These are phyloP conservation scores for Rhododendron henanense DNA, from an alignment of 148 eudicot genomes.

Conservation along the genomic window DNA sequence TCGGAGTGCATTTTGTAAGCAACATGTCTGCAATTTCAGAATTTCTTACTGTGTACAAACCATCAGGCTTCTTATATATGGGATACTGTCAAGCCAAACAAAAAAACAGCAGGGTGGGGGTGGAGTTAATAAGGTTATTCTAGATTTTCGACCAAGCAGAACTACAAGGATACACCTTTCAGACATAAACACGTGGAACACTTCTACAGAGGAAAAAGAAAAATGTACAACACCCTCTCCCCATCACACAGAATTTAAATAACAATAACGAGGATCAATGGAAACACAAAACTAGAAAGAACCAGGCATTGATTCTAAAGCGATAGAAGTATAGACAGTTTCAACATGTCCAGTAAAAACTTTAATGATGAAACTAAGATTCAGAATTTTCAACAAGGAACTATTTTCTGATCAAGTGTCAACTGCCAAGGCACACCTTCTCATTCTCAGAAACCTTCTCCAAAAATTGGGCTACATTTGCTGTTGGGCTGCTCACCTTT, in stretches of 20 bases:
- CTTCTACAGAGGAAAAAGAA: not conserved
- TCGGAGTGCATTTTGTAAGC: not conserved
- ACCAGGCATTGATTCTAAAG: not conserved
- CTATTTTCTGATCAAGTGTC: not conserved
- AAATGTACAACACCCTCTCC: not conserved
- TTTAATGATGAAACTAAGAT: not conserved
- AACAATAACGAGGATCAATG: not conserved
- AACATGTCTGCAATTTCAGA: not conserved
- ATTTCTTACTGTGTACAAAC: not conserved
- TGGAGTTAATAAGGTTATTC: not conserved
- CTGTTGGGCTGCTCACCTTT: constrained; percentile 54
- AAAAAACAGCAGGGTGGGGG: not conserved
- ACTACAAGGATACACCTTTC: not conserved
- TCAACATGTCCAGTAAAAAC: not conserved
- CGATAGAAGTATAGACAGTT: not conserved
- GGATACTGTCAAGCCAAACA: not conserved
- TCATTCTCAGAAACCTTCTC: constrained; percentile 47
- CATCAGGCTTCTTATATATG: not conserved
- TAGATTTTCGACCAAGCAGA: not conserved
- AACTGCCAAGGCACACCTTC: constrained; percentile 26
- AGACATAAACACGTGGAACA: not conserved
- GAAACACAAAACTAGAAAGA: not conserved
- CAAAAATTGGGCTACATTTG: constrained; percentile 43
- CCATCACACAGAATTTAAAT: not conserved
- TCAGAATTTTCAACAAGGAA: not conserved